Base-by-base conservation (phyloP, 148 eudicot genomes). In the Cornus florida region DNA sequence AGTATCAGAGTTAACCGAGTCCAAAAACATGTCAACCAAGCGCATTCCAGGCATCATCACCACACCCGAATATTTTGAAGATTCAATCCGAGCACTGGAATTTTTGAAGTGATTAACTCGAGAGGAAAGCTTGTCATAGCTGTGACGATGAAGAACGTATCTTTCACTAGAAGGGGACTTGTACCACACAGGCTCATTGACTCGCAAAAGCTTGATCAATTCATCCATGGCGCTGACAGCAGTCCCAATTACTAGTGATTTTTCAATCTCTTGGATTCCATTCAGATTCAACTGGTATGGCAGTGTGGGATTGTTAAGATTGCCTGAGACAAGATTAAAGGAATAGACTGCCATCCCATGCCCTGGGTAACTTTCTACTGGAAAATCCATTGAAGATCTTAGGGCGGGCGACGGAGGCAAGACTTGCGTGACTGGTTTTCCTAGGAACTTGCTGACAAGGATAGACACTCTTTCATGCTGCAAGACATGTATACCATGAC, bases 151-250 rank as follows among this genome's bases (percentile, higher is more conserved):
- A 59, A 91, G 82, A 68, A 71, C 32, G 50, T 68, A 82, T 67
- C 77, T 81, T 70, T 80, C 88, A 72, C 84, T 80, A 6, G 46
- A 23, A n/a, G 82, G 65, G 20, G 85, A 81, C 78, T 80, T 87
- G 23, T 80, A 76, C 94, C 91, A 91, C 46, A 89, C 64, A 20
- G 94, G 88, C 10, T 86, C 86, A 10, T 88, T 75, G 4, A 73
- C 64, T 17, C 41, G 82, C 69, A 91, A 41, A 75, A 89, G 92
- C 76, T 79, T 79, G 32, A 79, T 71, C 64, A 91, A 75, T 79
- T 86, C 92, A 46, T 75, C 81, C 86, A 89, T 86, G 73, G 94
- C 88, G 69, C 46, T 70, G 20, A 75, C 75, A 67, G 89, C 90
- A 28, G 77, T 80, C 67, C 84, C 84, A 57, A 80, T 20, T 73